These are phyloP conservation scores for Pseudonectria foliicola DNA, from an alignment of 2,329 filamentous ascomycete species.

Conservation along the genomic window DNA sequence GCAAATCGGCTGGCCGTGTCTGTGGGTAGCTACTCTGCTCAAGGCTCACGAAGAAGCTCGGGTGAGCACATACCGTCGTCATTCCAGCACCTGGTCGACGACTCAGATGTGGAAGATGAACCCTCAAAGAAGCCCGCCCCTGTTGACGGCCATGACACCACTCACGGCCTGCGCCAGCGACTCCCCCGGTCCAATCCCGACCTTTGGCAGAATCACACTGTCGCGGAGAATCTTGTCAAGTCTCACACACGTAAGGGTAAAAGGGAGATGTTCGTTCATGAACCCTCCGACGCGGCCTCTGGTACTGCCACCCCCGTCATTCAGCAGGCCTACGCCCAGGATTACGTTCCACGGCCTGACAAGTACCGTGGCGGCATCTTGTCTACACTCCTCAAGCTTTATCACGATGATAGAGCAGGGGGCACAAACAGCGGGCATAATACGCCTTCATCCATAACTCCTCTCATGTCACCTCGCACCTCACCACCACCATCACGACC, in stretches of 20 bases:
- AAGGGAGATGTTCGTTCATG: slow-evolving; percentile 25
- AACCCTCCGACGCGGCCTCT: slow-evolving; percentile 20
- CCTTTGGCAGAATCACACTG: slow-evolving; percentile 17
- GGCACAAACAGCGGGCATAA: slow-evolving; percentile 32
- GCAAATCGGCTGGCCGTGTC: slow-evolving; percentile 33
- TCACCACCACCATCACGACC: slow-evolving; percentile 21
- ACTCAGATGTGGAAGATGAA: slow-evolving; percentile 21
- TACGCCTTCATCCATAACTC: slow-evolving; percentile 34
- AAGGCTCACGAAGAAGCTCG: slow-evolving; percentile 30
- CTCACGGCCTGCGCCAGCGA: slow-evolving; percentile 19
- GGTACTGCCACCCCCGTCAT: slow-evolving; percentile 31
- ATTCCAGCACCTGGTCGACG: slow-evolving; percentile 27
- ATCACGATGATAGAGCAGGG: slow-evolving; percentile 42
- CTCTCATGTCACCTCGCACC: slow-evolving; percentile 33
- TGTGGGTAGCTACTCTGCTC: slow-evolving; percentile 31
- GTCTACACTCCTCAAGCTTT: slow-evolving; percentile 64
- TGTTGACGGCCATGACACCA: slow-evolving; percentile 8
- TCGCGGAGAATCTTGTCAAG: slow-evolving; percentile 29
- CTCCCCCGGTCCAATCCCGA: slow-evolving; percentile 12
- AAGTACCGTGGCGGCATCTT: slow-evolving; percentile 69
- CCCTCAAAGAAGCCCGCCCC: slow-evolving; percentile 7
- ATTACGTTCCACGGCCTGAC: slow-evolving; percentile 58
- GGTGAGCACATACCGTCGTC: slow-evolving; percentile 21
- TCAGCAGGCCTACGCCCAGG: slow-evolving; percentile 43
- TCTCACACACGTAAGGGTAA: slow-evolving; percentile 26